Conservation (phyloP, 176 grass and related monocot genomes). For the Alloteropsis semialata region DNA sequence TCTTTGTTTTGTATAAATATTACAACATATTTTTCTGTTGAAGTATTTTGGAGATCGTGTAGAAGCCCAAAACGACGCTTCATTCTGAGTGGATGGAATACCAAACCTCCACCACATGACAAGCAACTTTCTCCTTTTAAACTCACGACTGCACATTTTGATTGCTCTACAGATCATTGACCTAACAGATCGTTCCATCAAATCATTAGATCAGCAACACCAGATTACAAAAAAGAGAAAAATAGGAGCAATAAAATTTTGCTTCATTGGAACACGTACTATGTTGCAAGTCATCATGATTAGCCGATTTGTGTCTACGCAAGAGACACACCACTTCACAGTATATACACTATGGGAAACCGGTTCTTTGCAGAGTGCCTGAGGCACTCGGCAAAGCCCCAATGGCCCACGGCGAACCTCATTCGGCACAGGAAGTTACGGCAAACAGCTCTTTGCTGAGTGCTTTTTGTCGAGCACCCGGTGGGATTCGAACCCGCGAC, state of each 20-base stretch:
- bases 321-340: too few species aligned
- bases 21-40: not conserved
- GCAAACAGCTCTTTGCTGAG: too few species aligned
- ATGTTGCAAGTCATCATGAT: not conserved
- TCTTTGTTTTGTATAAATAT: not conserved
- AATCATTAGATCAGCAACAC: not conserved
- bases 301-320: not conserved
- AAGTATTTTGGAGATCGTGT: not conserved
- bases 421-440: too few species aligned
- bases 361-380: too few species aligned
- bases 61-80: not conserved
- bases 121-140: not conserved
- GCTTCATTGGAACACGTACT: conserved; percentile 1
- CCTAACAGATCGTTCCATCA: not conserved
- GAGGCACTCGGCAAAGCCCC: too few species aligned
- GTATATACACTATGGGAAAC: too few species aligned
- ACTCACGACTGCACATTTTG: conserved; percentile 10
- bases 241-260: not conserved
- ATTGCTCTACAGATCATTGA: not conserved
- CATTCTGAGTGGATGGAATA: not conserved
- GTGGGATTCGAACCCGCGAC: too few species aligned
- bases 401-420: too few species aligned
- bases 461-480: too few species aligned
- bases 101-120: not conserved
- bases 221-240: not conserved